phyloP scores from a whole-genome alignment of 257 asterid species.

The Solanum lycopersicoides region DNA sequence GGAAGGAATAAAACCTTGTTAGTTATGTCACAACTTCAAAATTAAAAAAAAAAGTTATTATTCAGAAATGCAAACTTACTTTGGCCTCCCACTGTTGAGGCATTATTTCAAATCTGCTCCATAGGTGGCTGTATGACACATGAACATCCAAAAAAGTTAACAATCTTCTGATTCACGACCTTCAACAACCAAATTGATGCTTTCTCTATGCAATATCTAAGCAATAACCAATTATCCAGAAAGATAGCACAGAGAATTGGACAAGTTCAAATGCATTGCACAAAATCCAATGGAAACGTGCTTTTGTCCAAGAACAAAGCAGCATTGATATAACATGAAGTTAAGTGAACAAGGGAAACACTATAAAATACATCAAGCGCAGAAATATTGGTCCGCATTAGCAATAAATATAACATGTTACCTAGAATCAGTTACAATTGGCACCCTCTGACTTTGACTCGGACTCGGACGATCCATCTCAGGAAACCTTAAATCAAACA shows the following conservation, averaged over 20 bases:
- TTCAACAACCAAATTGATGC: neutral
- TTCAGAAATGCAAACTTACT: neutral
- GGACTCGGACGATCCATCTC: neutral
- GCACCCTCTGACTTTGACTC: neutral
- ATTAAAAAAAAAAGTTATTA: neutral
- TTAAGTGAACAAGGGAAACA: neutral
- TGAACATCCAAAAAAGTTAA: neutral
- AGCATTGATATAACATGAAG: neutral
- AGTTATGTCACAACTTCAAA: neutral
- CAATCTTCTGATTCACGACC: neutral
- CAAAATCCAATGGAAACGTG: neutral
- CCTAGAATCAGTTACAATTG: constrained; percentile 4
- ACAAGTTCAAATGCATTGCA: neutral
- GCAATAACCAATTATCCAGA: neutral
- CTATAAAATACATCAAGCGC: neutral
- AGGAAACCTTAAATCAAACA: neutral
- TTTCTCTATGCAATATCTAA: neutral
- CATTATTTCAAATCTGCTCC: neutral
- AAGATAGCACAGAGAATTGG: neutral
- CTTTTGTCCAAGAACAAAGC: neutral
- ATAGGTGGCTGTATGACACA: neutral
- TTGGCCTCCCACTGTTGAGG: neutral
- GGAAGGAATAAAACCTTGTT: neutral
- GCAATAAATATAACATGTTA: neutral
- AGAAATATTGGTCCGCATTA: neutral